Conservation (phyloP, 805 yeast species). For the Suhomyces canberraensis region DNA sequence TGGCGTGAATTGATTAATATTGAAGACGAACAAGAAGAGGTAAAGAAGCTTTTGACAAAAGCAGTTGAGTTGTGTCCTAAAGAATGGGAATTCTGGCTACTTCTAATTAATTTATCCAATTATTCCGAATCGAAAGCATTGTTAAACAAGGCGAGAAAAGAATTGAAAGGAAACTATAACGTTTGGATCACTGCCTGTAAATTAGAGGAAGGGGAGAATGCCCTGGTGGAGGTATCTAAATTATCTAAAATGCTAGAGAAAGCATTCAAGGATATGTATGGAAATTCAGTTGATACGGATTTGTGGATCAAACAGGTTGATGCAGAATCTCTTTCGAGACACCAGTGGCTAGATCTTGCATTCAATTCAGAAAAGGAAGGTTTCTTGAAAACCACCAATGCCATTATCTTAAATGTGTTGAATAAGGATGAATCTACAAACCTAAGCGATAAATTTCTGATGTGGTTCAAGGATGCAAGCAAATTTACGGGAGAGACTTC, state of each 20-base stretch:
- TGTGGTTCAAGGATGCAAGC: constrained; percentile 29
- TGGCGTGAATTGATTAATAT: constrained; percentile 67
- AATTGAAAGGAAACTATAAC: constrained; percentile 42
- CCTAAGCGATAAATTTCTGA: constrained; percentile 11
- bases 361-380: constrained; percentile 47
- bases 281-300: background rate
- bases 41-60: constrained; percentile 51
- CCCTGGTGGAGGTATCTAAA: constrained; percentile 40
- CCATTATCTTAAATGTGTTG: constrained; percentile 48
- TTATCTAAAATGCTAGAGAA: constrained; percentile 47
- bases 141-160: constrained; percentile 59
- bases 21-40: constrained; percentile 53
- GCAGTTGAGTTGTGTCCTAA: constrained; percentile 69
- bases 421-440: constrained; percentile 19
- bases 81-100: constrained; percentile 64
- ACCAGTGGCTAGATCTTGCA: constrained; percentile 59
- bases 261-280: constrained; percentile 38
- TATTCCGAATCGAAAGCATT: constrained; percentile 50
- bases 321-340: constrained; percentile 23
- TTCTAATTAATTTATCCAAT: constrained; percentile 46
- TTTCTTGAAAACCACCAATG: constrained; percentile 46
- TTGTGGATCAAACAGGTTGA: background rate
- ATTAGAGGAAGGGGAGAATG: constrained; percentile 56
- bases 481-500: constrained; percentile 26
- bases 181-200: constrained; percentile 72